Percentiles rank a stretch among this genome's conserved stretches.
Conservation (phyloP, 78 protist species). For the Dictyostelium brefeldianum region DNA sequence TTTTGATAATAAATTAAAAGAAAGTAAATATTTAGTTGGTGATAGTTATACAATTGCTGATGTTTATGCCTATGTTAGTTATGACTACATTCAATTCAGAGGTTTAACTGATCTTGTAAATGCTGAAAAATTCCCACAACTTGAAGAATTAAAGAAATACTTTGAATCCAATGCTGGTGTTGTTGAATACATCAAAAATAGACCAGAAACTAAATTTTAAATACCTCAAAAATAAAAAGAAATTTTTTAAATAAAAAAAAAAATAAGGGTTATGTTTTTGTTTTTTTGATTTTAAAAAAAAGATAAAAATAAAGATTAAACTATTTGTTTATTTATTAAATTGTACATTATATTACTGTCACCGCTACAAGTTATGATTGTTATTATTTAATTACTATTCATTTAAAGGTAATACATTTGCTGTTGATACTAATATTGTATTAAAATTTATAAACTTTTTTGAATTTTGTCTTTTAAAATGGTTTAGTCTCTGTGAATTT, state of each 20-base stretch:
- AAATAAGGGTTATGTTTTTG: no score
- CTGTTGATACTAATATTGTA: no score
- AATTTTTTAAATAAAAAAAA: neutral
- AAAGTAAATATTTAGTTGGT: slow-evolving; percentile 7
- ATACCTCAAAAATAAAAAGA: neutral
- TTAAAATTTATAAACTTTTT: no score
- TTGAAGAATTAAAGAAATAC: neutral
- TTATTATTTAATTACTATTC: no score
- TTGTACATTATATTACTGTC: no score
- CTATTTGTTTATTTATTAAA: no score
- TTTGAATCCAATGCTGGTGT: slow-evolving; percentile 13
- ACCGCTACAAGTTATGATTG: no score
- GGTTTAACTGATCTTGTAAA: neutral
- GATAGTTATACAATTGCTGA: slow-evolving; percentile 1
- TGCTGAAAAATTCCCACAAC: neutral
- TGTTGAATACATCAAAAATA: slow-evolving; percentile 13
- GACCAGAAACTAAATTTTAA: slow-evolving; percentile 61
- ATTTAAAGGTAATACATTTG: no score
- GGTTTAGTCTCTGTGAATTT: no score
- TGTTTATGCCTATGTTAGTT: neutral
- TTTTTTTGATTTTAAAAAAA: no score
- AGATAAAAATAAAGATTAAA: no score
- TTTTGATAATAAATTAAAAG: neutral
- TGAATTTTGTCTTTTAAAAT: no score
- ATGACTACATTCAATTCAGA: neutral